phyloP scores from a whole-genome alignment of 495 filamentous ascomycete genomes.

The Cairneyella variabilis region DNA sequence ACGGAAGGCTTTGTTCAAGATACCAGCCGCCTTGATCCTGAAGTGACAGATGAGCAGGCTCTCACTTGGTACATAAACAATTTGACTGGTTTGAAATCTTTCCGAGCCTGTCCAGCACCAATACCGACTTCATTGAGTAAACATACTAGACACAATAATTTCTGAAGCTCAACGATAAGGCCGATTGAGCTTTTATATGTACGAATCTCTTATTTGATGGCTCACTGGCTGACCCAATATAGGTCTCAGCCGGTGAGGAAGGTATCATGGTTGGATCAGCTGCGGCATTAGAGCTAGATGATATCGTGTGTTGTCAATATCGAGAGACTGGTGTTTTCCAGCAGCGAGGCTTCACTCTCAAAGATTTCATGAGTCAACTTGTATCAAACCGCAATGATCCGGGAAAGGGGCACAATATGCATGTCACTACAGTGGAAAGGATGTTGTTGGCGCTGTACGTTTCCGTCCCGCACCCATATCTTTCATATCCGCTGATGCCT shows the following conservation, averaged over 20 bases:
- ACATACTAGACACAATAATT: slow-evolving; percentile 82
- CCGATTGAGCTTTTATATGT: slow-evolving; percentile 15
- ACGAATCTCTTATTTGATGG: slow-evolving; percentile 68
- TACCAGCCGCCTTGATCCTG: slow-evolving; percentile 1
- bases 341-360: slow-evolving; percentile 79
- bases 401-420: slow-evolving; percentile 88
- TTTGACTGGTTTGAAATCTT: slow-evolving; percentile 31
- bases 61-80: slow-evolving; percentile 41
- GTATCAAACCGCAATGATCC: slow-evolving; percentile 80
- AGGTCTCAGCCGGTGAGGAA: slow-evolving; percentile 55
- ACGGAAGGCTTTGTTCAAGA: slow-evolving; percentile 64
- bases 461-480: neutral
- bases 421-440: slow-evolving; percentile 83
- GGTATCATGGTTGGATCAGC: slow-evolving; percentile 86
- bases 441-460: slow-evolving; percentile 2
- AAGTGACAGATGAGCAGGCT: slow-evolving; percentile 55
- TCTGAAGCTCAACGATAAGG: slow-evolving; percentile 74
- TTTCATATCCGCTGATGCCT: slow-evolving; percentile 14
- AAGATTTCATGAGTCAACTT: slow-evolving; percentile 87
- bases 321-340: slow-evolving; percentile 85
- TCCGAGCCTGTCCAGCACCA: neutral
- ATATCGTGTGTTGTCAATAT: slow-evolving; percentile 90
- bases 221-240: neutral
- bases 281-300: slow-evolving; percentile 71
- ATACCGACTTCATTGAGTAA: slow-evolving; percentile 37